Base-by-base conservation (phyloP, 1,139 yeast species). In the Petasospora rhodanensis region DNA sequence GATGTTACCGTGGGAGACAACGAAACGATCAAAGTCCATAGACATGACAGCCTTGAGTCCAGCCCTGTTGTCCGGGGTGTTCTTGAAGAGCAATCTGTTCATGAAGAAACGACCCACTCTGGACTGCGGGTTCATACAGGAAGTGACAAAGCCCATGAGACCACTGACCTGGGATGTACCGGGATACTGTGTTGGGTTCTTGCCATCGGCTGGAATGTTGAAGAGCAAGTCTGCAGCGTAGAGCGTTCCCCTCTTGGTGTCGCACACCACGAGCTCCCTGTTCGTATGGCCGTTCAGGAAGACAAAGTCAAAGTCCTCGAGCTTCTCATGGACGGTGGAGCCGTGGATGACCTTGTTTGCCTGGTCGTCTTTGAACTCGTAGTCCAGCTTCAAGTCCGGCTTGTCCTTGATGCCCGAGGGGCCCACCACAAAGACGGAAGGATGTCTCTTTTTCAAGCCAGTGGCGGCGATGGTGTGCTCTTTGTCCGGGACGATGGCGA, bases 1-100 rank as follows among this genome's bases (percentile, higher is more conserved):
- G 12, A 73, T 61, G 36, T 70, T 70, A 7, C 84, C 85, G 48
- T 78, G 85, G 42, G 79, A 72, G 49, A 70, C 62, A 21, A 78
- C 68, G 36, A 76, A 61, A 14, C 61, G 58, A 15, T 69, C 64
- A 41, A 76, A 70, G 29, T 69, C 68, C 76, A 75, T 70, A 7
- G 38, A 28, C 32, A 55, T 43, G 29, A 75, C 57, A 5, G 59
- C 56, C 30, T 58, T 46, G 33, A 71, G 40, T 0, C 65, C 74
- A 20, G 37, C 37, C 22, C 32, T 37, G 29, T 42, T 41, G 10
- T 42, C 47, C 12, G 37, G 38, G 4, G 34, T 38, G 3, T 35
- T 18, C 11, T 42, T 16, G 14, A 47, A 24, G 24, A 61, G 38
- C 9, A 51, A 56, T n/a, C 50, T 56, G 18, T 57, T 47, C 15